These are phyloP conservation scores for Aspergillus pseudotamarii DNA, from an alignment of 2,329 filamentous ascomycete species.

Conservation along the genomic window DNA sequence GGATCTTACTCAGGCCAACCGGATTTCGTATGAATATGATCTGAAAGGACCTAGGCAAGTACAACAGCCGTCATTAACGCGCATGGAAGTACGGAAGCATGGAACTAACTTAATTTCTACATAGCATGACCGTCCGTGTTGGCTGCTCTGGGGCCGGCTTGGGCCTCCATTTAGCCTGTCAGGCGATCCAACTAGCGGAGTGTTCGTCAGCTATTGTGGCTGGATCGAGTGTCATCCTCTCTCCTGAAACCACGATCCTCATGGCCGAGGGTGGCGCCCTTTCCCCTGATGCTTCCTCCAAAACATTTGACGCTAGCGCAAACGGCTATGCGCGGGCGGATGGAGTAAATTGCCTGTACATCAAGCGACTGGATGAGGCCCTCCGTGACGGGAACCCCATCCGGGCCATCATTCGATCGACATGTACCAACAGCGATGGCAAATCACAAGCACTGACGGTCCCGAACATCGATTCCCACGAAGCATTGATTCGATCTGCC, in stretches of 20 bases:
- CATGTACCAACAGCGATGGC: background rate
- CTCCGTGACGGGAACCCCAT: background rate
- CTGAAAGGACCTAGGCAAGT: too few species aligned
- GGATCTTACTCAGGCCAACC: too few species aligned
- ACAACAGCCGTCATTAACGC: too few species aligned
- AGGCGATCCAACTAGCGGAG: background rate
- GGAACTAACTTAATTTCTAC: too few species aligned
- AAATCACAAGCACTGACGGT: background rate
- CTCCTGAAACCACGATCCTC: background rate
- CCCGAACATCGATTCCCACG: background rate
- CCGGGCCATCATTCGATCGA: background rate
- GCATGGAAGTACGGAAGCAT: too few species aligned
- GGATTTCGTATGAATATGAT: too few species aligned
- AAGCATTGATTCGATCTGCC: background rate
- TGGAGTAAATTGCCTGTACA: background rate
- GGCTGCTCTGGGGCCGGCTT: background rate
- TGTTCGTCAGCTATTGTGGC: background rate
- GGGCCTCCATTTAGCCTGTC: background rate
- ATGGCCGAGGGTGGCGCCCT: background rate
- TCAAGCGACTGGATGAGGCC: background rate
- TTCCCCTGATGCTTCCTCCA: background rate
- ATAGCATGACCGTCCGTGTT: background rate
- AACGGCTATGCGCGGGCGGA: background rate
- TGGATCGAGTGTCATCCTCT: background rate
- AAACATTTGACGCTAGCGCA: background rate